Evolutionary conservation across 306 rosid species (phyloP).

Genomic region (Inga leiocalycina): DNA sequence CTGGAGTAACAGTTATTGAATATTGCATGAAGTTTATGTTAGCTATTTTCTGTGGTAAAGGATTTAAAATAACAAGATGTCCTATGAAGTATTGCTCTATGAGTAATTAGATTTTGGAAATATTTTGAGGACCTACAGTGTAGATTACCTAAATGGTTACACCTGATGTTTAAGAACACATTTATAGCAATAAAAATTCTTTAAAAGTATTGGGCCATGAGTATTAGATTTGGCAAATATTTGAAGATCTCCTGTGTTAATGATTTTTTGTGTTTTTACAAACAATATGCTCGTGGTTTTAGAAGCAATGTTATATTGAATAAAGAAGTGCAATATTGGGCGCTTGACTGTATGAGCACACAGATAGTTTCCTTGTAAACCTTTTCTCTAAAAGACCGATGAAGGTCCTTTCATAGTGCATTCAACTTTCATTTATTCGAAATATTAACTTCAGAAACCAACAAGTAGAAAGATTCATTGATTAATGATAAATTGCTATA

Average conservation of each 20-base stretch:
- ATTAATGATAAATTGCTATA: background rate
- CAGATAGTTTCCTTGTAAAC: background rate
- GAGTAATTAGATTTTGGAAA: background rate
- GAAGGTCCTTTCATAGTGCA: background rate
- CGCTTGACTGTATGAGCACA: background rate
- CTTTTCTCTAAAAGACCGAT: background rate
- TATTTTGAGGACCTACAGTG: background rate
- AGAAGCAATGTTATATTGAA: background rate
- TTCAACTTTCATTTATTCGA: background rate
- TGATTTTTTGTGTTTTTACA: background rate
- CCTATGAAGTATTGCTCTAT: background rate
- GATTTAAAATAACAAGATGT: background rate
- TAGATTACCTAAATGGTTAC: slow-evolving; percentile 2
- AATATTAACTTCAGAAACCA: background rate
- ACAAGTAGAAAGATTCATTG: background rate
- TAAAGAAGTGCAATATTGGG: background rate
- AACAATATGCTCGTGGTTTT: background rate
- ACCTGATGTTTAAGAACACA: background rate
- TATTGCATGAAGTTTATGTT: background rate
- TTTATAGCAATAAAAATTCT: background rate
- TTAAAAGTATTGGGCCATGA: background rate
- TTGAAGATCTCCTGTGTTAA: background rate
- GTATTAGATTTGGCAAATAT: background rate
- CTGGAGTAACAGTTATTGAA: slow-evolving; percentile 24
- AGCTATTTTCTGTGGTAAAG: background rate